Evolutionary conservation across 106 monocot genomes (phyloP).

Genomic region (Triglochin maritima): DNA sequence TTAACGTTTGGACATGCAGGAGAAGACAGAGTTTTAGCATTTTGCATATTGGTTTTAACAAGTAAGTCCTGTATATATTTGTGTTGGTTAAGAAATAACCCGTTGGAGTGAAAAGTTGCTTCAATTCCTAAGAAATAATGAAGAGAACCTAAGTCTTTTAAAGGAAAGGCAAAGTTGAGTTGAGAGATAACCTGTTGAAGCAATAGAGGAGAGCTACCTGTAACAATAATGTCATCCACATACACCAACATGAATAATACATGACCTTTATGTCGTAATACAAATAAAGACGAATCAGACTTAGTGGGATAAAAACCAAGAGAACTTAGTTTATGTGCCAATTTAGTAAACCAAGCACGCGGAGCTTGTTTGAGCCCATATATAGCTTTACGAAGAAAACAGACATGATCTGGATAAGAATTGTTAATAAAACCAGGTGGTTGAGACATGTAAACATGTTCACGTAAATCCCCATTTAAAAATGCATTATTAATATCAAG

Average conservation of each 20-base stretch:
- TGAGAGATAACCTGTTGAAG: neutral
- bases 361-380: slow-evolving; percentile 3
- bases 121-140: slow-evolving; percentile 4
- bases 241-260: neutral
- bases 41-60: neutral
- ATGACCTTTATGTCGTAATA: neutral
- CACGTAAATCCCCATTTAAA: too few species aligned
- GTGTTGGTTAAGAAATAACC: neutral
- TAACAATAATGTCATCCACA: slow-evolving; percentile 11
- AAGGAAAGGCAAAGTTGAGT: neutral
- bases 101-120: neutral
- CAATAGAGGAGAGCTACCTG: neutral
- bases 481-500: too few species aligned
- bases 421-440: neutral
- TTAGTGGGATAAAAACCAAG: neutral
- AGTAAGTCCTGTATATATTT: slow-evolving; percentile 1
- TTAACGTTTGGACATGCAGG: neutral
- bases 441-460: neutral
- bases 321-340: neutral
- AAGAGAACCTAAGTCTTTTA: neutral
- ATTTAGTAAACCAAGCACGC: neutral
- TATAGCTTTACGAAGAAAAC: neutral
- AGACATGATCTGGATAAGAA: neutral
- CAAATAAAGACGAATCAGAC: neutral
- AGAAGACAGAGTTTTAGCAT: neutral